Conservation (phyloP, 2,329 filamentous ascomycete species). For the Xylaria hypoxylon region DNA sequence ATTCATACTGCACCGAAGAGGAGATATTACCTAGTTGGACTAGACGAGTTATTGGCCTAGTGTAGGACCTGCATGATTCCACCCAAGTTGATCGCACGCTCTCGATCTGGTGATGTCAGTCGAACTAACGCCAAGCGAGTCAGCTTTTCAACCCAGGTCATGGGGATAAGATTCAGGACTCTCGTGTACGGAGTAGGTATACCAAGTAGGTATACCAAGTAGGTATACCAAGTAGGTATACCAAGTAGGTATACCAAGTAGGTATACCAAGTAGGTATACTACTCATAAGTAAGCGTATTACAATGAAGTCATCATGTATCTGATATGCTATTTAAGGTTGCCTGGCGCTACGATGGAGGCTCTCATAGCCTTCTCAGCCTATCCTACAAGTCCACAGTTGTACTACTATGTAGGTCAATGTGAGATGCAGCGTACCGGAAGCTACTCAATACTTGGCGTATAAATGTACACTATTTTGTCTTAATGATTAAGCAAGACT, state of each 20-base stretch:
- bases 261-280: no score
- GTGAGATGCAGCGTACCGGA: conserved; percentile 16
- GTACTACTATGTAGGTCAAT: conserved; percentile 6
- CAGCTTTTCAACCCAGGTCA: conserved; percentile 14
- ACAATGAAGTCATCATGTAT: conserved; percentile 2
- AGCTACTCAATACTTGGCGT: neutral
- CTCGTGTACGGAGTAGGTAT: no score
- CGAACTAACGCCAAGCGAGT: conserved; percentile 30
- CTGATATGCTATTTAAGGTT: conserved; percentile 2
- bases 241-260: no score
- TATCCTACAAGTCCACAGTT: conserved; percentile 7
- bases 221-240: no score
- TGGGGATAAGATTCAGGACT: conserved; percentile 2
- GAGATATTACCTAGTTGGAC: neutral
- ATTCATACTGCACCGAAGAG: conserved; percentile 17
- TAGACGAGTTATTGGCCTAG: conserved; percentile 15
- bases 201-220: no score
- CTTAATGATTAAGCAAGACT: conserved; percentile 5
- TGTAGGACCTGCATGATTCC: conserved; percentile 18
- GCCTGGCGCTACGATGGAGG: neutral
- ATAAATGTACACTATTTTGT: conserved; percentile 8
- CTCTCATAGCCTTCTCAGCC: conserved; percentile 14
- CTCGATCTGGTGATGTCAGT: conserved; percentile 37
- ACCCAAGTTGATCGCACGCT: conserved; percentile 19
- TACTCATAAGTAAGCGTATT: conserved; percentile 5